phyloP scores from a whole-genome alignment of 2,329 filamentous ascomycete species.

The Trichophyton simii region DNA sequence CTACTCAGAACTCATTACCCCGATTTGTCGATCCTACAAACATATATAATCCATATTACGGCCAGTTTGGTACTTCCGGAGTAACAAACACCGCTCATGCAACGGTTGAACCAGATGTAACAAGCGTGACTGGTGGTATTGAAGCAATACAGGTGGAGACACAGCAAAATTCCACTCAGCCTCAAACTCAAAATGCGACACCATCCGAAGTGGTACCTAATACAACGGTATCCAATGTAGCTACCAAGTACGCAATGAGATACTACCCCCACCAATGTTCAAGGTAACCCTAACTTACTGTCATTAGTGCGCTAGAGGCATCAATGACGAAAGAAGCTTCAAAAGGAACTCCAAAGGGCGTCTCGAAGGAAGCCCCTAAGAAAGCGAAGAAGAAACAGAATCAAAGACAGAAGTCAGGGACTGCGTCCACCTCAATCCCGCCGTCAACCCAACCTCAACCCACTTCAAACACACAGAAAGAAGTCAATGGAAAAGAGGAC shows the following conservation, averaged over 20 bases:
- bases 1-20: constrained; percentile 15
- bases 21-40: constrained; percentile 42
- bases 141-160: not conserved
- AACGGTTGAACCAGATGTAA: not conserved
- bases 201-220: not conserved
- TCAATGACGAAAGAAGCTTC: not conserved
- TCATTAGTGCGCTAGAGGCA: not conserved
- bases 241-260: not conserved
- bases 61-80: constrained; percentile 29
- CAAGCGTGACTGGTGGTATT: not conserved
- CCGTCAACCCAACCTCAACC: not conserved
- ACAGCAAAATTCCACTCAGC: not conserved
- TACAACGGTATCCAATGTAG: not conserved
- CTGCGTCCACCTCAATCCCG: not conserved
- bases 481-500: constrained; percentile 16
- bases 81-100: not conserved
- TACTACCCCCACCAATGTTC: not conserved
- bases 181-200: not conserved
- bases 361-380: not conserved
- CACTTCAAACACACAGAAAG: not conserved
- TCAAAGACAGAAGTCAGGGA: not conserved
- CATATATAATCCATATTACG: constrained; percentile 42
- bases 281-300: not conserved
- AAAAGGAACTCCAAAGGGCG: not conserved
- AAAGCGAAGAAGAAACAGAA: not conserved